Percentiles rank a stretch among this genome's conserved stretches.
Conservation (phyloP, 2,329 filamentous ascomycete genomes). For the Tolypocladium inflatum region DNA sequence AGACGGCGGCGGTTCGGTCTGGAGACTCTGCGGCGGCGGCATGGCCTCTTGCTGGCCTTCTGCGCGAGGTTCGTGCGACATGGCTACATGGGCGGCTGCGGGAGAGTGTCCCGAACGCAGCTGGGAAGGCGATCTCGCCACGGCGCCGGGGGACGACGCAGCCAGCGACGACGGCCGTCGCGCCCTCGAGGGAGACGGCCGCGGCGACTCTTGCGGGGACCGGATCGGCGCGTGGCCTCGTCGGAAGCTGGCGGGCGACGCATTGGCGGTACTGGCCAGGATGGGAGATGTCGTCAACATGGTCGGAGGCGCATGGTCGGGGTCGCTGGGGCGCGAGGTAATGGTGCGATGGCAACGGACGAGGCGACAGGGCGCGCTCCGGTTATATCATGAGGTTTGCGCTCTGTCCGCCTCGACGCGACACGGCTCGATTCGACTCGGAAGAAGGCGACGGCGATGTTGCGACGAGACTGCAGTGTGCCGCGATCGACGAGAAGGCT, state of each 20-base stretch:
- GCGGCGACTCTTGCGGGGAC: slow-evolving; percentile 15
- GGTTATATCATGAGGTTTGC: slow-evolving; percentile 1
- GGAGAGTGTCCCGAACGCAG: slow-evolving; percentile 8
- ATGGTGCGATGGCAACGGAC: slow-evolving; percentile 1
- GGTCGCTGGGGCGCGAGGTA: slow-evolving; percentile 8
- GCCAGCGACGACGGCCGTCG: slow-evolving; percentile 16
- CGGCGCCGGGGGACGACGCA: slow-evolving; percentile 4
- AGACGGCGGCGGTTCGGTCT: background rate
- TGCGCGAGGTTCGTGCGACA: background rate
- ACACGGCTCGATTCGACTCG: background rate
- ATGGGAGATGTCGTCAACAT: slow-evolving; percentile 52
- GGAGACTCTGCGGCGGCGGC: background rate
- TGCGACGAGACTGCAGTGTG: slow-evolving; percentile 5
- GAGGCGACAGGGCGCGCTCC: slow-evolving; percentile 1
- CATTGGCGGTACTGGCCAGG: slow-evolving; percentile 39
- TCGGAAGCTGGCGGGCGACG: slow-evolving; percentile 38
- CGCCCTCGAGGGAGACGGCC: slow-evolving; percentile 13
- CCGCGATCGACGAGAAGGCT: slow-evolving; percentile 20
- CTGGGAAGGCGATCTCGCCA: slow-evolving; percentile 11
- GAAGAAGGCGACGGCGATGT: slow-evolving; percentile 5
- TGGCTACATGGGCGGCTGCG: background rate
- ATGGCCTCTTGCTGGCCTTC: background rate
- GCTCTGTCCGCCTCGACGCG: background rate
- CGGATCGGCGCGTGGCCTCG: slow-evolving; percentile 15
- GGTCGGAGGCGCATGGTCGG: slow-evolving; percentile 40